A percentile compares a stretch with the other conserved stretches of the same genome.
These are phyloP conservation scores for Citrus unshiu DNA, from an alignment of 345 rosid genomes.

Conservation along the genomic window DNA sequence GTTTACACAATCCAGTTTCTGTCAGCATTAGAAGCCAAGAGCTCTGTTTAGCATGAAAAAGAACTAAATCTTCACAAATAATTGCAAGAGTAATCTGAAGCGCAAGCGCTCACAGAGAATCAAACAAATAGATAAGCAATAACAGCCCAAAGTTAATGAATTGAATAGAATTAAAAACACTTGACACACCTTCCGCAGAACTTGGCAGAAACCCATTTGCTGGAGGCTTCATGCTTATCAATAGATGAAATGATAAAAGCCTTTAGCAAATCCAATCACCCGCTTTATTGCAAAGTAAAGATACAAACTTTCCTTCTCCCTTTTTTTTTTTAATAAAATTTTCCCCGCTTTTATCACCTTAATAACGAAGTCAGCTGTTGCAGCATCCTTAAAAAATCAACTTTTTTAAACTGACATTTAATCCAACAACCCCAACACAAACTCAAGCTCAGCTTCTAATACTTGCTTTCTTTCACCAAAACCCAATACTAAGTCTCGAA, in stretches of 20 bases:
- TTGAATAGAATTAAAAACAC: not conserved
- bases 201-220: constrained; percentile 69
- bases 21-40: not conserved
- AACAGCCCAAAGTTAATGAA: not conserved
- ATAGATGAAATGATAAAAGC: not conserved
- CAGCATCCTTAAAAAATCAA: constrained; percentile 8
- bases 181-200: constrained; percentile 63
- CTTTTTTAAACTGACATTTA: not conserved
- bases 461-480: not conserved
- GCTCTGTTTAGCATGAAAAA: not conserved
- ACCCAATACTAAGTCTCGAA: not conserved
- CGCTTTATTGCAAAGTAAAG: constrained; percentile 4
- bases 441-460: not conserved
- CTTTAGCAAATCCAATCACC: constrained; percentile 15
- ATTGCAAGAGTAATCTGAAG: not conserved
- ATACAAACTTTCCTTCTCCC: not conserved
- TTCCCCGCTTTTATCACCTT: not conserved
- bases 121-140: not conserved
- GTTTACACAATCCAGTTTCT: not conserved
- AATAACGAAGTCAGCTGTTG: constrained; percentile 6
- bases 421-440: not conserved
- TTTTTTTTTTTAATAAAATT: too few relatives aligned
- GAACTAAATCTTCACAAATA: not conserved
- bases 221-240: constrained; percentile 77
- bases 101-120: not conserved